These are phyloP conservation scores for Diaporthe sp. DNA, from an alignment of 2,329 filamentous ascomycete genomes.

Conservation along the genomic window DNA sequence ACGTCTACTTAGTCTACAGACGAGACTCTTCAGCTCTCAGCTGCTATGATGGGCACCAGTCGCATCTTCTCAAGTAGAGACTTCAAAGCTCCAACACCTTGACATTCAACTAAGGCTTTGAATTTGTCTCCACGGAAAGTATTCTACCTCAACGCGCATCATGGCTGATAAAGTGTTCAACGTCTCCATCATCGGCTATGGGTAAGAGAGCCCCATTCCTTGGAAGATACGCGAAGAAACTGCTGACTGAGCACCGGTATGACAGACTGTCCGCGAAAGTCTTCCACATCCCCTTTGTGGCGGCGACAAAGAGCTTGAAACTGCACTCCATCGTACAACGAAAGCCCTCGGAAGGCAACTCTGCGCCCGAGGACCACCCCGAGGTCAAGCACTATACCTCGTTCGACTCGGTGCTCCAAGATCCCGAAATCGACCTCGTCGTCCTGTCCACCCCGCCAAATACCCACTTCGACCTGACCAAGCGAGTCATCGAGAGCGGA, in stretches of 20 bases:
- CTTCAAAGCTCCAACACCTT: background rate
- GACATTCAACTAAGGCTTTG: background rate
- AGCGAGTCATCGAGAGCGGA: conserved; percentile 73
- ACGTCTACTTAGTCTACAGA: background rate
- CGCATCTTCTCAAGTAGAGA: too few relatives aligned
- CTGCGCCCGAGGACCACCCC: conserved; percentile 78
- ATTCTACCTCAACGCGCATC: background rate
- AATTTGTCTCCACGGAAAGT: background rate
- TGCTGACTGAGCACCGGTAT: background rate
- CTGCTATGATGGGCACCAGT: background rate
- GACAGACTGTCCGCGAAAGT: conserved; percentile 75
- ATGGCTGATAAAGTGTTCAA: conserved; percentile 44
- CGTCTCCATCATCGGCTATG: conserved; percentile 48
- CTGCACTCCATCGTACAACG: conserved; percentile 84
- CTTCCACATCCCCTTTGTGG: conserved; percentile 79
- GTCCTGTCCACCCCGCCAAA: conserved; percentile 79
- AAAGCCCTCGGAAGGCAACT: conserved; percentile 71
- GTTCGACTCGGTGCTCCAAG: conserved; percentile 72
- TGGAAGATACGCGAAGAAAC: background rate
- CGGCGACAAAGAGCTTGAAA: conserved; percentile 71
- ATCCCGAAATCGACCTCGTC: conserved; percentile 76
- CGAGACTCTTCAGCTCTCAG: background rate
- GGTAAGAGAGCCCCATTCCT: conserved; percentile 37
- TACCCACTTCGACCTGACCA: conserved; percentile 76
- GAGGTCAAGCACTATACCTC: conserved; percentile 73